Conservation (phyloP, 2,329 filamentous ascomycete genomes). For the Aspergillus fumigatiaffinis region DNA sequence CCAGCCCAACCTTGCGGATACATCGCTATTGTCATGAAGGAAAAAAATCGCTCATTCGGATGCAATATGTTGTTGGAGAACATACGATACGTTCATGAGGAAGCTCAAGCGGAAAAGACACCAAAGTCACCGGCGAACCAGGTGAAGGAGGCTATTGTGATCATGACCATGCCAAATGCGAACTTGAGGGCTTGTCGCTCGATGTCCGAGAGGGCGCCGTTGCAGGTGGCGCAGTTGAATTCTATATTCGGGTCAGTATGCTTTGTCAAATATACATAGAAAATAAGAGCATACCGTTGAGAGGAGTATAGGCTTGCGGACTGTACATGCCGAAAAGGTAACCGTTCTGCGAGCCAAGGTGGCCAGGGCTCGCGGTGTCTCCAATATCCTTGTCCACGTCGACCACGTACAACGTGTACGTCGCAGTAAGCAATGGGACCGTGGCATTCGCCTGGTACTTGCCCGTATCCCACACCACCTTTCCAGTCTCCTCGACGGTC, state of each 20-base stretch:
- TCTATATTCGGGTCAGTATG: conserved; percentile 34
- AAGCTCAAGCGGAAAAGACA: conserved; percentile 24
- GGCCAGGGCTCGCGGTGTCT: conserved; percentile 51
- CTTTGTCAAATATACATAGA: conserved; percentile 3
- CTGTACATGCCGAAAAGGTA: conserved; percentile 62
- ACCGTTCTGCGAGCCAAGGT: conserved; percentile 50
- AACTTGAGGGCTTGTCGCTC: conserved; percentile 55
- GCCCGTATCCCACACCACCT: conserved; percentile 59
- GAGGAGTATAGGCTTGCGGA: conserved; percentile 49
- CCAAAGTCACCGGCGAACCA: conserved; percentile 47
- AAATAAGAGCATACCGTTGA: conserved; percentile 42
- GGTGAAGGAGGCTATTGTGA: conserved; percentile 57
- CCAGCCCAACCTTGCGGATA: conserved; percentile 16
- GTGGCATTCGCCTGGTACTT: conserved; percentile 48
- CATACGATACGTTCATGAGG: neutral
- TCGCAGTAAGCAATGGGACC: conserved; percentile 53
- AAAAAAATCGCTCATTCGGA: conserved; percentile 8
- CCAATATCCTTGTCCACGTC: conserved; percentile 53
- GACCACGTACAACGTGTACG: conserved; percentile 62
- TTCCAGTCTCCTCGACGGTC: conserved; percentile 50
- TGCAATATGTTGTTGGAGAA: neutral
- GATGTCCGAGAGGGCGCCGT: conserved; percentile 47
- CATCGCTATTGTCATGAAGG: conserved; percentile 29
- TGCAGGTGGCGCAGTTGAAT: conserved; percentile 57
- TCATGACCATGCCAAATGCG: conserved; percentile 51